Base-by-base conservation (phyloP, 1,284 basidiomycete species). In the Coniophora puteana region DNA sequence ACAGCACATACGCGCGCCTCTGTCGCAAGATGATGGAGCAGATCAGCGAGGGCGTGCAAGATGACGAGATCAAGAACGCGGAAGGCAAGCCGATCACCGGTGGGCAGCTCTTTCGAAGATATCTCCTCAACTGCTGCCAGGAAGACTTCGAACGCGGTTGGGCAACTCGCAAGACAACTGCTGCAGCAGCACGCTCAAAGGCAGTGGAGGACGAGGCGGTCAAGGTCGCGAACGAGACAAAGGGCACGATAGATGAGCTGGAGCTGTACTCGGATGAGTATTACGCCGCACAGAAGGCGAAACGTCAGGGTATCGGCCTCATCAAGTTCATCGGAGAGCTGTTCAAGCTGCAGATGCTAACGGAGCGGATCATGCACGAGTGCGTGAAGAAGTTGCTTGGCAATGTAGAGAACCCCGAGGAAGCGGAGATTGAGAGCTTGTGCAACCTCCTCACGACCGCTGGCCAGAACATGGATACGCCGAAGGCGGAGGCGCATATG, bases 251-350 rank as follows among this genome's bases (percentile, higher is more conserved):
- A 12, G 57, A 61, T 5, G 81, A 83, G 58, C 71, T 76, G 44
- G 88, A 77, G 6, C 73, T 93, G 34, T 89, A 96, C 55, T 95
- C 90, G 5, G 93, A 97, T 11, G 94, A 98, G 67, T 98, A 98
- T 72, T 98, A 98, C 59, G 88, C 88, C 37, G 90, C 89, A 14
- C 88, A 94, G 63, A 97, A 97, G 74, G 93, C 93, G 32, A 97
- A 97, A 74, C 90, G 94, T 50, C 88, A 91, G 51, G 93, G 94
- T 64, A 84, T 98, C 18, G 95, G 95, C 74, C 79, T 98, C 47
- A 91, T 98, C 64, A 90, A 90, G 63, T 96, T 99, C 70, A 96
- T 98, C 51, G 94, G 95, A 56, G 94, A 98, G 70, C 74, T 98
- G 44, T 98, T 93, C 85, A 97, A 97, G 72, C 73, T 97, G 27